phyloP scores from a whole-genome alignment of 2,329 filamentous ascomycete species.

The Colletotrichum karsti region DNA sequence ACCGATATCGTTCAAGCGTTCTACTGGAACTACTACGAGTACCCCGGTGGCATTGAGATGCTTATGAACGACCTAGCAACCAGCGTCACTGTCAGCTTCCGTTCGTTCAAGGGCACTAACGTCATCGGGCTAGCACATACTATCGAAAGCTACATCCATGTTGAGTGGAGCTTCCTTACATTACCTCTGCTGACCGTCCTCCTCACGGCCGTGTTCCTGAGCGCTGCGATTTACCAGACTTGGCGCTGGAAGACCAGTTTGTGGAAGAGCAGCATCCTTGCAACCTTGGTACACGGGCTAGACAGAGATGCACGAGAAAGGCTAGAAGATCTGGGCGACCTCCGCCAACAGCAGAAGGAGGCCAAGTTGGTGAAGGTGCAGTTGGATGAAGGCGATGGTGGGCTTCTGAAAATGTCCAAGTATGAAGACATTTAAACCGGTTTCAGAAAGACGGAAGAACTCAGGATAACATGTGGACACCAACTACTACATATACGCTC shows the following conservation, averaged over 20 bases:
- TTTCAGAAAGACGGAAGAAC: neutral
- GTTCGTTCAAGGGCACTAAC: constrained; percentile 36
- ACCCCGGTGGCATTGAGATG: constrained; percentile 40
- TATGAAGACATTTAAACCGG: constrained; percentile 1
- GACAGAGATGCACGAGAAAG: constrained; percentile 36
- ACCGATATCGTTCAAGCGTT: constrained; percentile 47
- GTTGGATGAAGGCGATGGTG: constrained; percentile 34
- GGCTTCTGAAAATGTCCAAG: constrained; percentile 16
- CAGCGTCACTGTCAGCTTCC: constrained; percentile 44
- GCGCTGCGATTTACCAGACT: constrained; percentile 35
- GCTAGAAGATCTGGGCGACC: constrained; percentile 30
- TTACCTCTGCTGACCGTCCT: constrained; percentile 41
- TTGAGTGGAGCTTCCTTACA: constrained; percentile 45
- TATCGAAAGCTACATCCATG: constrained; percentile 41
- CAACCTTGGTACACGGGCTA: constrained; percentile 44
- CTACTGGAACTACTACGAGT: constrained; percentile 50
- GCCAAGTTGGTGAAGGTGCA: constrained; percentile 36
- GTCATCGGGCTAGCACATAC: constrained; percentile 39
- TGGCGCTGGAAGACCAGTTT: constrained; percentile 34
- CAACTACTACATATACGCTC: neutral
- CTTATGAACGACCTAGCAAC: constrained; percentile 43
- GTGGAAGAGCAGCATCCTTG: constrained; percentile 46
- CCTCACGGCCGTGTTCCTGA: constrained; percentile 39
- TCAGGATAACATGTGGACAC: neutral
- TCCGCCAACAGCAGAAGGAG: constrained; percentile 35